These are phyloP conservation scores for Pichia sp. DNA, from an alignment of 1,139 yeast species.

Conservation along the genomic window DNA sequence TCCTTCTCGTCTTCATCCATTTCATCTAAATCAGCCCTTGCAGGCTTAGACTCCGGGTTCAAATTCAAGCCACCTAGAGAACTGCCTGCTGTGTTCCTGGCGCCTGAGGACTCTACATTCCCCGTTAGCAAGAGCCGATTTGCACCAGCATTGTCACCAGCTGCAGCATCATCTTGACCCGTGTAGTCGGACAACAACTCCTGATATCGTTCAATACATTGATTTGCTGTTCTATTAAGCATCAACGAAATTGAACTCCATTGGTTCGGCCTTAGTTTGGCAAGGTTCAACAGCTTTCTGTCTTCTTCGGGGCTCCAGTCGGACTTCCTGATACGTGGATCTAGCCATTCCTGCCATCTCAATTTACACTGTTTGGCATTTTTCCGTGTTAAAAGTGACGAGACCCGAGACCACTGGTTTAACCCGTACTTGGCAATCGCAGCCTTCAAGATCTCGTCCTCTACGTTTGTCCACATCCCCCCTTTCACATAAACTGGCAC, in stretches of 20 bases:
- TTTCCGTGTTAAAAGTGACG: constrained; percentile 79
- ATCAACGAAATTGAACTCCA: constrained; percentile 87
- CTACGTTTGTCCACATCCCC: constrained; percentile 78
- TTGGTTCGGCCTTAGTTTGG: constrained; percentile 78
- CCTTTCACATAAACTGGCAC: constrained; percentile 78
- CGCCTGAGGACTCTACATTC: constrained; percentile 13
- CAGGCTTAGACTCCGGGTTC: constrained; percentile 76
- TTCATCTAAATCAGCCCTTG: constrained; percentile 74
- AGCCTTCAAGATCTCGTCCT: constrained; percentile 84
- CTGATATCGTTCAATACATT: constrained; percentile 85
- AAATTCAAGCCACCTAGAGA: constrained; percentile 54
- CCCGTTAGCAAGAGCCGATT: constrained; percentile 24
- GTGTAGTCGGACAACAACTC: constrained; percentile 51
- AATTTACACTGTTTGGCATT: constrained; percentile 91
- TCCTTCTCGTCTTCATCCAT: constrained; percentile 87
- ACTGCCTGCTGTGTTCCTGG: constrained; percentile 44
- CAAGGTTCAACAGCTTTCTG: constrained; percentile 60
- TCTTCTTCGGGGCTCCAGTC: constrained; percentile 82
- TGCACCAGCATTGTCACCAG: constrained; percentile 24
- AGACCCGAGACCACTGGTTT: constrained; percentile 91
- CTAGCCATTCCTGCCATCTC: constrained; percentile 87
- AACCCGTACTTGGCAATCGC: constrained; percentile 92
- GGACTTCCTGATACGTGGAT: constrained; percentile 60
- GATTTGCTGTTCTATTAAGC: constrained; percentile 81
- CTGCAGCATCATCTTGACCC: constrained; percentile 26